phyloP scores from a whole-genome alignment of 768 basidiomycete species.

The Tylopilus rubrobrunneus region DNA sequence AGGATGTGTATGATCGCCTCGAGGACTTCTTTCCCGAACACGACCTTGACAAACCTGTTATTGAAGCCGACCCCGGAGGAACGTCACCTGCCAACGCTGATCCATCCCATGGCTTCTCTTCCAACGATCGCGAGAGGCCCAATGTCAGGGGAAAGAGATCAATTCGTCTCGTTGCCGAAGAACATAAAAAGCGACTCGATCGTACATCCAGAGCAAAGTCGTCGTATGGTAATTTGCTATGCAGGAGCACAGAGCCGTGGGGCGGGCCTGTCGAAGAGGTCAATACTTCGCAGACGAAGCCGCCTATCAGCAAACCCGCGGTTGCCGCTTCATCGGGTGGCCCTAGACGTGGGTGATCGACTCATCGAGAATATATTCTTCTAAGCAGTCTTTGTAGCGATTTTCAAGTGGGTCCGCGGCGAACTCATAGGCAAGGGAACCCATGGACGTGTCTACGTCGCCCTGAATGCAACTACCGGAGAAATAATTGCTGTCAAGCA shows the following conservation, averaged over 20 bases:
- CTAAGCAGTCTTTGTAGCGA: constrained; percentile 45
- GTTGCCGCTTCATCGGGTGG: constrained; percentile 63
- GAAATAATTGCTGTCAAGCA: constrained; percentile 99
- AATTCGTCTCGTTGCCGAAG: constrained; percentile 88
- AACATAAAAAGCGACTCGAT: constrained; percentile 75
- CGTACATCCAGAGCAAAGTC: constrained; percentile 60
- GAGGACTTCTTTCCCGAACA: constrained; percentile 96
- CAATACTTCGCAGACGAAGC: constrained; percentile 66
- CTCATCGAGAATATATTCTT: constrained; percentile 7
- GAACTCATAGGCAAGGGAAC: constrained; percentile 97
- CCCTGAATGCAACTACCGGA: constrained; percentile 91
- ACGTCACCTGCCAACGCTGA: constrained; percentile 72
- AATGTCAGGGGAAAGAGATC: constrained; percentile 75
- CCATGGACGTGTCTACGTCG: constrained; percentile 94
- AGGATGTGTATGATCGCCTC: constrained; percentile 88
- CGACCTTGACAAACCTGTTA: constrained; percentile 93
- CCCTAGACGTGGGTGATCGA: constrained; percentile 57
- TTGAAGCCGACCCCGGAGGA: constrained; percentile 79
- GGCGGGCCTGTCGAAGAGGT: constrained; percentile 92
- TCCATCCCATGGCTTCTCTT: constrained; percentile 37
- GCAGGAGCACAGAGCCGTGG: constrained; percentile 94
- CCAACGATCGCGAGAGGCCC: constrained; percentile 34
- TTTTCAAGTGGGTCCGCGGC: constrained; percentile 98
- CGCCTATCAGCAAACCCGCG: constrained; percentile 36
- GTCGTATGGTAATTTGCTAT: constrained; percentile 48